Percentiles rank a stretch among this genome's conserved stretches.
Conservation (phyloP, 2,329 filamentous ascomycete genomes). For the Aspergillus flavus region DNA sequence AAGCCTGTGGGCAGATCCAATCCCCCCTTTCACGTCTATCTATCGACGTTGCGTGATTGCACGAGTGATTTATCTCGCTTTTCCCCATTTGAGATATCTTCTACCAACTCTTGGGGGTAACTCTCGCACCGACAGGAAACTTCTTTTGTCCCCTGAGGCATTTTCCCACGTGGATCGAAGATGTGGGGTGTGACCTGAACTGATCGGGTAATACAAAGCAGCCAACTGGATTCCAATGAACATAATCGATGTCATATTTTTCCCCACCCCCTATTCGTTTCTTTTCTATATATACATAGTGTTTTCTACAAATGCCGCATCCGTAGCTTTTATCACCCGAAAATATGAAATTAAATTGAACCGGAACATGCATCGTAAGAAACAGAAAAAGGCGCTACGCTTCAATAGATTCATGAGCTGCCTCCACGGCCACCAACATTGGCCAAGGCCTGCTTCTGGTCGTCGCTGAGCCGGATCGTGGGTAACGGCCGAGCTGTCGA, state of each 20-base stretch:
- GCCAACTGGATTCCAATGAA: background rate
- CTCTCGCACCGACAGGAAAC: background rate
- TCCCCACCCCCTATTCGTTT: conserved; percentile 1
- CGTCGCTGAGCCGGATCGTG: conserved; percentile 46
- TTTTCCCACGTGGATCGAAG: background rate
- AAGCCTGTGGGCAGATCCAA: conserved; percentile 1
- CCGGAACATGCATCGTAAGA: conserved; percentile 8
- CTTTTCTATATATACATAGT: conserved; percentile 9
- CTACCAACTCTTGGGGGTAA: background rate
- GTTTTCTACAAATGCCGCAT: background rate
- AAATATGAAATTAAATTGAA: conserved; percentile 2
- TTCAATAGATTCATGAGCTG: conserved; percentile 23
- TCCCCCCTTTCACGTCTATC: background rate
- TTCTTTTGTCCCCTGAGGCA: conserved; percentile 1
- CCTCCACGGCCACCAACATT: conserved; percentile 58
- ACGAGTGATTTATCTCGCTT: background rate
- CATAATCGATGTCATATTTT: background rate
- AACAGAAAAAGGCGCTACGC: background rate
- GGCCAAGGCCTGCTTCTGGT: conserved; percentile 52
- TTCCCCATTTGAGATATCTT: background rate
- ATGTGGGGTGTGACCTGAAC: background rate
- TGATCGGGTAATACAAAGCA: background rate
- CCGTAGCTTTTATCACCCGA: background rate
- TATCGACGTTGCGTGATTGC: background rate
- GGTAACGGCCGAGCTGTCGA: conserved; percentile 44